A percentile compares a stretch with the other conserved stretches of the same genome.
Evolutionary conservation across 2,329 filamentous ascomycete genomes (phyloP).

Genomic region (Nemania serpens): DNA sequence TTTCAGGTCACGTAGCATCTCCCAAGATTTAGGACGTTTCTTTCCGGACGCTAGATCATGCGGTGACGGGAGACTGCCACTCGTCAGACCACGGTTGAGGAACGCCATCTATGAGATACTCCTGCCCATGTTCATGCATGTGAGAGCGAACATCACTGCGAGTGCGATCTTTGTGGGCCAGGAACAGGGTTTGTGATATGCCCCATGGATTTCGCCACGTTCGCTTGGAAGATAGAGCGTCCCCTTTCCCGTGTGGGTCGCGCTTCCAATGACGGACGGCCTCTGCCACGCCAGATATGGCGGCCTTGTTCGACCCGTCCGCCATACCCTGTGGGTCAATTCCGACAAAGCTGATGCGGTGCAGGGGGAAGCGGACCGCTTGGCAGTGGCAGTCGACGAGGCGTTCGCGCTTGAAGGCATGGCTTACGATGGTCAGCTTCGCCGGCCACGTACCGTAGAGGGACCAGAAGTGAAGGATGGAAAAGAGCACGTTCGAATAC

Average conservation of each 20-base stretch:
- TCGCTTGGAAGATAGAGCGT: conserved; percentile 54
- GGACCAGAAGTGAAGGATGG: conserved; percentile 62
- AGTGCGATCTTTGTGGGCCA: conserved; percentile 39
- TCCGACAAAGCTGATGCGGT: conserved; percentile 59
- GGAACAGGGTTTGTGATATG: conserved; percentile 51
- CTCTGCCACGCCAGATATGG: conserved; percentile 48
- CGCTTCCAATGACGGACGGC: conserved; percentile 54
- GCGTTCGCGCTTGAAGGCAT: conserved; percentile 69
- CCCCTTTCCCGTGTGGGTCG: conserved; percentile 58
- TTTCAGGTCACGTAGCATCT: conserved; percentile 34
- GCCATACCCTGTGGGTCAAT: conserved; percentile 64
- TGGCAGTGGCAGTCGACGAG: conserved; percentile 67
- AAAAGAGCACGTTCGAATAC: conserved; percentile 83
- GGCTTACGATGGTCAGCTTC: conserved; percentile 67
- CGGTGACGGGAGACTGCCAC: neutral
- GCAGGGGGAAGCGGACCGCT: conserved; percentile 60
- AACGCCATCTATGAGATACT: conserved; percentile 47
- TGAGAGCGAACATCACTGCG: conserved; percentile 47
- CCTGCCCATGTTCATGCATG: conserved; percentile 41
- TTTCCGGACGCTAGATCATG: neutral
- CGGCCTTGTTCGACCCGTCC: conserved; percentile 44
- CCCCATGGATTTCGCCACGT: conserved; percentile 55
- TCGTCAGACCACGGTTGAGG: conserved; percentile 47
- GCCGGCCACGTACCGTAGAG: conserved; percentile 59
- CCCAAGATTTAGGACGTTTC: conserved; percentile 35